phyloP scores from a whole-genome alignment of 306 rosid genomes.

The Adenanthera pavonina region DNA sequence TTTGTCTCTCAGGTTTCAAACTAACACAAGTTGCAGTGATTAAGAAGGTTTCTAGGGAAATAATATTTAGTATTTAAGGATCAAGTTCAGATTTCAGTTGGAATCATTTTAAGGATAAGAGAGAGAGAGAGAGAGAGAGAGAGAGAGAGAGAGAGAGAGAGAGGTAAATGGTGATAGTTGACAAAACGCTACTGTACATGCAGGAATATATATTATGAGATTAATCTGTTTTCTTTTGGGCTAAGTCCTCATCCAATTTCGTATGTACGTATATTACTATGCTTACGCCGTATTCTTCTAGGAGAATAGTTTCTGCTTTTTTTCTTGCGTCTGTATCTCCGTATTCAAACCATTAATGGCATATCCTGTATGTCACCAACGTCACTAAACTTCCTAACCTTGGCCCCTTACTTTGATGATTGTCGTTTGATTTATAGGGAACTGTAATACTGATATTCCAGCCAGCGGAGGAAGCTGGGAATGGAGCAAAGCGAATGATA shows the following conservation, averaged over 20 bases:
- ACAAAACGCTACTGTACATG: no score
- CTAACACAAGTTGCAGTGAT: neutral
- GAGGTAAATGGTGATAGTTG: no score
- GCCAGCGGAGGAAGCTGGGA: conserved; percentile 99
- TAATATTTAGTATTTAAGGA: neutral
- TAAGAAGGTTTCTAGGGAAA: no score
- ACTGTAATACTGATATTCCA: conserved; percentile 88
- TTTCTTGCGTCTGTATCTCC: neutral
- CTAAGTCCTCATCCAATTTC: neutral
- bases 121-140: no score
- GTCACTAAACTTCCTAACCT: no score
- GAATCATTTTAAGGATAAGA: neutral
- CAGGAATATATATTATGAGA: neutral
- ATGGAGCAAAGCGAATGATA: conserved; percentile 91
- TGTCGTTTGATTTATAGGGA: conserved; percentile 58
- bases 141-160: no score
- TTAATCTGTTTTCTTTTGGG: neutral
- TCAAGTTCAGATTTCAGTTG: neutral
- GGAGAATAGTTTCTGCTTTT: neutral
- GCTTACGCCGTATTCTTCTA: neutral
- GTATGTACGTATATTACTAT: neutral
- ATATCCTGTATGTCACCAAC: neutral
- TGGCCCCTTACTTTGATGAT: neutral
- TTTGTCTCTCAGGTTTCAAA: neutral
- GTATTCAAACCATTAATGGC: neutral